Conservation (phyloP, 768 basidiomycete species). For the Erythrobasidium yunnanense region DNA sequence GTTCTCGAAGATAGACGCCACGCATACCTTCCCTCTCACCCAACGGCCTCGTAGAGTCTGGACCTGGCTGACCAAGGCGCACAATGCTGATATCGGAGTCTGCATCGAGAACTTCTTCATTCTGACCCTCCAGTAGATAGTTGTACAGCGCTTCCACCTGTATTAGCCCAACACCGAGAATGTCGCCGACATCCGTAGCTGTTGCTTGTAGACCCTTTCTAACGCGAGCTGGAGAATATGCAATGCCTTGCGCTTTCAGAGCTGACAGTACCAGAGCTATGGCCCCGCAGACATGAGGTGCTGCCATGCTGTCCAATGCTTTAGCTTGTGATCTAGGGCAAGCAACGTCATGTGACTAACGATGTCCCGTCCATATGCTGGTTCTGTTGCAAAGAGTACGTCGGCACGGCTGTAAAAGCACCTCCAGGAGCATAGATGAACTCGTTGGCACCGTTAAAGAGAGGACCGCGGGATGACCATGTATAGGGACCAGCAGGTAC, state of each 20-base stretch:
- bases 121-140: constrained; percentile 3
- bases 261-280: constrained; percentile 23
- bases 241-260: constrained; percentile 18
- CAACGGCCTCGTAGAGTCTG: not conserved
- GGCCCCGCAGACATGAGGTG: constrained; percentile 8
- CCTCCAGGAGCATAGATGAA: constrained; percentile 24
- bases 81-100: constrained; percentile 17
- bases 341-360: not conserved
- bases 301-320: not conserved
- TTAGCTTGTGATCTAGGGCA: too few relatives aligned
- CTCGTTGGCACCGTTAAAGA: constrained; percentile 14
- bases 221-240: constrained; percentile 15
- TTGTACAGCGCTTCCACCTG: constrained; percentile 24
- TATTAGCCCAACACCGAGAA: constrained; percentile 9
- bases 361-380: constrained; percentile 25
- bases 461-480: constrained; percentile 28
- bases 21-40: constrained; percentile 3
- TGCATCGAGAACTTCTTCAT: constrained; percentile 10
- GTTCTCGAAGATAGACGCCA: constrained; percentile 28
- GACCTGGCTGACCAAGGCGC: constrained; percentile 3
- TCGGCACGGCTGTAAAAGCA: constrained; percentile 21
- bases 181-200: constrained; percentile 24
- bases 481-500: constrained; percentile 24
- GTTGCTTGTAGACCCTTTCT: constrained; percentile 24
- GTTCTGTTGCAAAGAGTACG: constrained; percentile 21